These are phyloP conservation scores for Fusarium compactum DNA, from an alignment of 2,329 filamentous ascomycete species.

Conservation along the genomic window DNA sequence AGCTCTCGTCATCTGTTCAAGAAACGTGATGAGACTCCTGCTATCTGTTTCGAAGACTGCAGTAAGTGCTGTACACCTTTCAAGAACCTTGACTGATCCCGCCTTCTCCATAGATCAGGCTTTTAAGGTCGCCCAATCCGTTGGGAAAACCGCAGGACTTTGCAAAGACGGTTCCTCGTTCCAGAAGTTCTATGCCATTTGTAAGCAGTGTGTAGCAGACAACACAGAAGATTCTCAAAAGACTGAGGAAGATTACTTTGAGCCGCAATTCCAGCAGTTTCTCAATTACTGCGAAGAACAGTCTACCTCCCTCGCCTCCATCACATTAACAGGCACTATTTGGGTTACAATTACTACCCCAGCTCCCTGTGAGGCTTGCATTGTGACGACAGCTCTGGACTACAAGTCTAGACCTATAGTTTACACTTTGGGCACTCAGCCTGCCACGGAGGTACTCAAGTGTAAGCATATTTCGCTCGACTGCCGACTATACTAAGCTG, in stretches of 20 bases:
- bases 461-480: fast-evolving
- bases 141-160: background rate
- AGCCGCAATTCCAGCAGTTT: too few relatives aligned
- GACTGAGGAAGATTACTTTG: fast-evolving
- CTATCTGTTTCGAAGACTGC: background rate
- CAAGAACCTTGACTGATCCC: background rate
- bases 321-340: too few relatives aligned
- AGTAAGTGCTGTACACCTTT: background rate
- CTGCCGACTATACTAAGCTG: fast-evolving
- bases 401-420: background rate
- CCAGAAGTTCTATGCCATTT: background rate
- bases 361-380: fast-evolving
- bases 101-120: too few relatives aligned
- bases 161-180: background rate
- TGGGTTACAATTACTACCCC: too few relatives aligned
- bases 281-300: too few relatives aligned
- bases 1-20: fast-evolving
- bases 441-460: background rate
- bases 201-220: too few relatives aligned
- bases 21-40: too few relatives aligned
- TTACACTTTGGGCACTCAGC: background rate
- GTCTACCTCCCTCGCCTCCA: too few relatives aligned
- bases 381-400: background rate
- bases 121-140: background rate
- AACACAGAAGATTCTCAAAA: too few relatives aligned